phyloP scores from a whole-genome alignment of 768 basidiomycete species.

The Suillus weaverae region DNA sequence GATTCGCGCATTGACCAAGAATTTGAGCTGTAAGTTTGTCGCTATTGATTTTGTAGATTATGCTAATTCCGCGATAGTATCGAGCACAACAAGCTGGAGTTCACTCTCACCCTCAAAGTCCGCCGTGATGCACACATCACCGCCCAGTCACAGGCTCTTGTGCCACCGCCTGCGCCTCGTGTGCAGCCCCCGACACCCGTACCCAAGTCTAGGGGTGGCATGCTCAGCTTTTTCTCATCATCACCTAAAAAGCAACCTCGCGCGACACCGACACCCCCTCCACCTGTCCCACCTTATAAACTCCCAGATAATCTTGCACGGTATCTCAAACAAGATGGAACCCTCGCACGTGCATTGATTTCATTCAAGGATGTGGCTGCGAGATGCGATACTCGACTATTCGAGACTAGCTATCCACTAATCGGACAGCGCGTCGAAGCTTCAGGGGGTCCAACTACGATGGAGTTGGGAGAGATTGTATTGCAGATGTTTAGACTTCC shows the following conservation, averaged over 20 bases:
- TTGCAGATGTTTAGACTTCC: slow-evolving; percentile 91
- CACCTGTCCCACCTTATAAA: slow-evolving; percentile 38
- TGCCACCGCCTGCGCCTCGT: slow-evolving; percentile 46
- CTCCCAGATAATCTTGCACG: slow-evolving; percentile 77
- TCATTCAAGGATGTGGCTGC: slow-evolving; percentile 84
- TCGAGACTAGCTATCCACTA: slow-evolving; percentile 81
- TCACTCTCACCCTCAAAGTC: slow-evolving; percentile 87
- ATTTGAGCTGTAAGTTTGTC: slow-evolving; percentile 75
- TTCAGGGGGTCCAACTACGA: slow-evolving; percentile 52
- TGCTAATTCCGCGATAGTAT: slow-evolving; percentile 49
- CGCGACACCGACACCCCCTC: slow-evolving; percentile 36
- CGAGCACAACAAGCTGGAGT: slow-evolving; percentile 93
- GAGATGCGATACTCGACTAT: slow-evolving; percentile 81
- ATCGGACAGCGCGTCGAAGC: slow-evolving; percentile 71
- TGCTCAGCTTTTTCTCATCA: slow-evolving; percentile 75
- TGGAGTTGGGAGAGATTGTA: slow-evolving; percentile 84
- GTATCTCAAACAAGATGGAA: slow-evolving; percentile 83
- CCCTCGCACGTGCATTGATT: slow-evolving; percentile 83
- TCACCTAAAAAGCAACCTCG: slow-evolving; percentile 71
- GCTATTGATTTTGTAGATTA: neutral
- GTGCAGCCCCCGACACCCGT: slow-evolving; percentile 45
- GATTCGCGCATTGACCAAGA: slow-evolving; percentile 80
- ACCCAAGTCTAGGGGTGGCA: slow-evolving; percentile 58
- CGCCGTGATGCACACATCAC: slow-evolving; percentile 84
- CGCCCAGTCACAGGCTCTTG: slow-evolving; percentile 69